phyloP scores from a whole-genome alignment of 2,329 filamentous ascomycete genomes.

The Penicillium glabrum region DNA sequence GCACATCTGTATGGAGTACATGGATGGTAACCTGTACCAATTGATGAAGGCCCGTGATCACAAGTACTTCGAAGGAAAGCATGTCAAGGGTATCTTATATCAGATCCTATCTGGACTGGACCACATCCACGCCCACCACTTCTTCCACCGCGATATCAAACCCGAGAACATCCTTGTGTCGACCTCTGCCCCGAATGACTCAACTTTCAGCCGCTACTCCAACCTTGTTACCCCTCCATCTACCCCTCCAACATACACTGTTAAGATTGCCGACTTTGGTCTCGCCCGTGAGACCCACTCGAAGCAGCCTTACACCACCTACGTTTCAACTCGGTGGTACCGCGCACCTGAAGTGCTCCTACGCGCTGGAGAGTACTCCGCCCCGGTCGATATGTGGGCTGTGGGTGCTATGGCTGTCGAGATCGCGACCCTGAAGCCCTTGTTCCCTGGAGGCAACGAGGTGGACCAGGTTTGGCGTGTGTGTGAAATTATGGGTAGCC shows the following conservation, averaged over 20 bases:
- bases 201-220: slow-evolving; percentile 90
- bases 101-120: slow-evolving; percentile 96
- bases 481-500: slow-evolving; percentile 98
- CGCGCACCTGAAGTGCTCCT: slow-evolving; percentile 89
- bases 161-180: slow-evolving; percentile 98
- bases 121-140: slow-evolving; percentile 94
- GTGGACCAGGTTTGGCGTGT: slow-evolving; percentile 99
- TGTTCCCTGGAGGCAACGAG: slow-evolving; percentile 97
- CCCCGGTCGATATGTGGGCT: slow-evolving; percentile 97
- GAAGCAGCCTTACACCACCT: slow-evolving; percentile 94
- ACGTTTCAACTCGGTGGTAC: slow-evolving; percentile 97
- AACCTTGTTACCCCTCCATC: slow-evolving; percentile 90
- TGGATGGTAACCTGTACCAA: slow-evolving; percentile 99
- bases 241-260: slow-evolving; percentile 88
- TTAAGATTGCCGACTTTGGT: slow-evolving; percentile 98
- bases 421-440: slow-evolving; percentile 90
- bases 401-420: slow-evolving; percentile 98
- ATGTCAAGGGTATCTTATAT: slow-evolving; percentile 96
- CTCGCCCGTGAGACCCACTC: slow-evolving; percentile 97
- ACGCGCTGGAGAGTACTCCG: slow-evolving; percentile 92
- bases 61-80: slow-evolving; percentile 84
- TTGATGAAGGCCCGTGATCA: slow-evolving; percentile 98
- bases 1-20: slow-evolving; percentile 98
- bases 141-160: slow-evolving; percentile 99
- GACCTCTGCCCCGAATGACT: slow-evolving; percentile 81